Conservation (phyloP, 176 grass and related monocot genomes). For the Puccinellia tenuiflora region DNA sequence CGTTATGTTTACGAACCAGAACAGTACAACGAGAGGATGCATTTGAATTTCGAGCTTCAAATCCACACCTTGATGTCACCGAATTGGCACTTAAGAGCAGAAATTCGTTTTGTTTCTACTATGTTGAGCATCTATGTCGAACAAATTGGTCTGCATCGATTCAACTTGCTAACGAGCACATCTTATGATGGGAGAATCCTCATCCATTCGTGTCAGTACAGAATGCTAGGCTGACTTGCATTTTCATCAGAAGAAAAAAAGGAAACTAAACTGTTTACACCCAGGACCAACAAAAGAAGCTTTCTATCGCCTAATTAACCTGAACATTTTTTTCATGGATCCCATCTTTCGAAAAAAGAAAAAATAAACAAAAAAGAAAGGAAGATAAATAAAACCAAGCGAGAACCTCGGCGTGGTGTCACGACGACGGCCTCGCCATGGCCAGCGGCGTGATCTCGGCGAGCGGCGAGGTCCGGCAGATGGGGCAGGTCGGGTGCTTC, state of each 20-base stretch:
- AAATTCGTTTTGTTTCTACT: too few relatives aligned
- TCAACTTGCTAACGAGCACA: not conserved
- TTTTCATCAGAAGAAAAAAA: not conserved
- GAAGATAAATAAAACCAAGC: not conserved
- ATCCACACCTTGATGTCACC: too few relatives aligned
- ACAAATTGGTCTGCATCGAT: not conserved
- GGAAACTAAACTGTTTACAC: constrained; percentile 22
- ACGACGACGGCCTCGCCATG: constrained; percentile 25
- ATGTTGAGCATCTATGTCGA: too few relatives aligned
- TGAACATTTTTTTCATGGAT: not conserved
- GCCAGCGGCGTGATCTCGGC: constrained; percentile 57
- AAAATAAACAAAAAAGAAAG: not conserved
- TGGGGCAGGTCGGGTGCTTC: constrained; percentile 72
- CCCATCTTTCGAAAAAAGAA: not conserved
- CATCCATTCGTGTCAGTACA: not conserved
- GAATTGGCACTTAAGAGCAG: too few relatives aligned
- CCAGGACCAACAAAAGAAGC: constrained; percentile 1
- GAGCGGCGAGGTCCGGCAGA: constrained; percentile 86
- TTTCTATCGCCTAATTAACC: constrained; percentile 1
- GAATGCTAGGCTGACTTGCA: constrained; percentile 5
- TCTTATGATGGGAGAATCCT: not conserved
- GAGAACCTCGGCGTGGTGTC: constrained; percentile 3
- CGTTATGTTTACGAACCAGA: not conserved
- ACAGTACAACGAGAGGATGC: not conserved
- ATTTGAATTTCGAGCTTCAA: too few relatives aligned